Conservation (phyloP, 371 early-diverging fungal genomes). For the Mortierella sp. region DNA sequence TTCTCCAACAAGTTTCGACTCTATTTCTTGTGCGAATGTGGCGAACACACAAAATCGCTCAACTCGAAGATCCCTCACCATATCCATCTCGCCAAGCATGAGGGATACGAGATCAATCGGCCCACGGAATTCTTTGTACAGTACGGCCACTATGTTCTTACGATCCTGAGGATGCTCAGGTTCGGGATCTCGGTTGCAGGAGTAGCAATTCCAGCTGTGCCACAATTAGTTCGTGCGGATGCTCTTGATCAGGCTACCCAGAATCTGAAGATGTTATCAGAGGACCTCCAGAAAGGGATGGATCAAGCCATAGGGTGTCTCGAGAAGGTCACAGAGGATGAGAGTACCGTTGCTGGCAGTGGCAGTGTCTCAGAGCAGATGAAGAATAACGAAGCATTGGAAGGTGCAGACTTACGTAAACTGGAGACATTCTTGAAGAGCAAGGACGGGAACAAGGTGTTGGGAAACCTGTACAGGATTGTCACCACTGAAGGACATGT, state of each 20-base stretch:
- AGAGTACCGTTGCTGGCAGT: too few species aligned
- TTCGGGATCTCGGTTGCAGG: slow-evolving; percentile 3
- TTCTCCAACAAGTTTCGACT: not conserved
- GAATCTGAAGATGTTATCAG: too few species aligned
- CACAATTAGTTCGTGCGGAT: not conserved
- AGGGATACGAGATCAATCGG: slow-evolving; percentile 3
- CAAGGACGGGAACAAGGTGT: not conserved
- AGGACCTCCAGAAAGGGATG: too few species aligned
- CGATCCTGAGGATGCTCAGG: slow-evolving; percentile 4
- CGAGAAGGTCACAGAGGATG: too few species aligned
- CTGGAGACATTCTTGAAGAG: slow-evolving; percentile 14
- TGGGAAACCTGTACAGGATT: slow-evolving; percentile 25
- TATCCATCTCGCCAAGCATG: slow-evolving; percentile 12
- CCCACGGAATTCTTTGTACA: slow-evolving; percentile 6
- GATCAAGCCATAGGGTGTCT: too few species aligned
- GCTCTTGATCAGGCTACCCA: too few species aligned
- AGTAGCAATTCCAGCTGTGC: not conserved
- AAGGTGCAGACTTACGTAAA: slow-evolving; percentile 17
- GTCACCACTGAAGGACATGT: slow-evolving; percentile 8
- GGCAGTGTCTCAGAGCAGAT: not conserved
- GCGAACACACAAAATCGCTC: not conserved
- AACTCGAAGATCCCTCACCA: not conserved
- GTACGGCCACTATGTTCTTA: slow-evolving; percentile 9
- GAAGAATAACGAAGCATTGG: slow-evolving; percentile 6
- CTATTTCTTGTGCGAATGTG: slow-evolving; percentile 16